Evolutionary conservation across 352 stramenopile genomes (phyloP), one percentile per base, ranked within the genome.

Genomic region (Phytophthora aleatoria): DNA sequence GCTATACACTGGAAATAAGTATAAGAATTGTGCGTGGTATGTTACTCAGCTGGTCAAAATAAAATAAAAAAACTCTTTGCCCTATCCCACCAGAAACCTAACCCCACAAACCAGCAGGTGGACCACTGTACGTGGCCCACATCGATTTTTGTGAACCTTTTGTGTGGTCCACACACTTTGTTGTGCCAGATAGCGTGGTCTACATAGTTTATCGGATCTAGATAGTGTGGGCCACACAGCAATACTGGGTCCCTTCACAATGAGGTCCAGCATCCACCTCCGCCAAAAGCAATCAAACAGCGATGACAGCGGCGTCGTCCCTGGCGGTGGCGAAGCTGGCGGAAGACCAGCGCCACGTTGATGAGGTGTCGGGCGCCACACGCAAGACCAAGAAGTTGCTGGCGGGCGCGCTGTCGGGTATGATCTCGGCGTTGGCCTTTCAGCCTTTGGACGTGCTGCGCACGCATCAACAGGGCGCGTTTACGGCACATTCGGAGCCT

Each of bases 381-480:
- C 71, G 58, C 68, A 91, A 90, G 67, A 86, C 78, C 31, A 91
- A 88, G 69, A 92, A 91, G 68, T 71, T 94, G 15, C 49, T 76
- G 58, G 81, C 81, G 3, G 87, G 87, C 30, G 87, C 82, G 11
- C 55, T 91, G 24, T 92, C 85, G 1, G 87, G 87, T 33, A 89
- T 92, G 70, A 73, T 92, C 53, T 93, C 87, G 24, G 87, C 87
- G 57, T 69, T 95, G 41, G 82, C 83, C 27, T 95, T 96, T 69
- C 87, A 96, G 71, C 87, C 87, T 15, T 71, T 96, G 15, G 87
- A 96, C 44, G 87, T 96, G 55, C 68, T 96, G 57, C 84, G 86
- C 43, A 96, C 87, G 24, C 84, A 92, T 49, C 87, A 96, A 49
- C 87, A 96, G 39, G 87, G 87, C 36, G 85, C 83, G 4, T 96